phyloP scores from a whole-genome alignment of 2,329 filamentous ascomycete species.

The Dactylella cylindrospora region DNA sequence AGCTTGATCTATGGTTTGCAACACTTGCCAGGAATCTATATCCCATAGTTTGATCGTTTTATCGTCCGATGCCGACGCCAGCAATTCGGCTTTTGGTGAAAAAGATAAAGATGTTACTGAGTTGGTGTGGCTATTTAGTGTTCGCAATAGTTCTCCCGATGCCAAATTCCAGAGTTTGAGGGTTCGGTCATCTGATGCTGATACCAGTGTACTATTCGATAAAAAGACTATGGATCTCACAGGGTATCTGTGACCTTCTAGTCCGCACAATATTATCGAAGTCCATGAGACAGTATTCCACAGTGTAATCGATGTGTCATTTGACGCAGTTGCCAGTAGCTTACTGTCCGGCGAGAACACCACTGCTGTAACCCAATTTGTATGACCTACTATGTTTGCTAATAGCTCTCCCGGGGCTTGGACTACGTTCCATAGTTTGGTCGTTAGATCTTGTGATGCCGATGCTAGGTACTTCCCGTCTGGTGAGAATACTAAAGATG shows the following conservation, averaged over 20 bases:
- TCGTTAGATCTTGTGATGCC: not conserved
- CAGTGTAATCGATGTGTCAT: not conserved
- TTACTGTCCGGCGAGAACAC: constrained; percentile 5
- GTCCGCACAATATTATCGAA: too few relatives aligned
- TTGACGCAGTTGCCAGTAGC: not conserved
- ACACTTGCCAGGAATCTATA: not conserved
- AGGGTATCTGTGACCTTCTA: not conserved
- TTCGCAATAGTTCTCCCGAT: not conserved
- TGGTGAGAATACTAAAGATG: constrained; percentile 12
- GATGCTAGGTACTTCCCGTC: constrained; percentile 9
- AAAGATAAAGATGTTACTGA: not conserved
- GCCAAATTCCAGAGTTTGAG: constrained; percentile 48
- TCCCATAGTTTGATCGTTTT: constrained; percentile 4
- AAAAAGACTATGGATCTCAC: constrained; percentile 50
- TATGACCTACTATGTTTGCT: constrained; percentile 62
- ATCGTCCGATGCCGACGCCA: not conserved
- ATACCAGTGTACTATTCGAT: constrained; percentile 89
- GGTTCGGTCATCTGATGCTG: constrained; percentile 58
- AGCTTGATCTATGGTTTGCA: constrained; percentile 9
- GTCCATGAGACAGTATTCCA: constrained; percentile 1
- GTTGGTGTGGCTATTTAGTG: not conserved
- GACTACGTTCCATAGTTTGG: constrained; percentile 6
- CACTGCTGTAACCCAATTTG: not conserved
- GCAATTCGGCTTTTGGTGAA: not conserved
- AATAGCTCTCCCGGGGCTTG: constrained; percentile 52